Evolutionary conservation across 805 yeast genomes (phyloP), one percentile per base, ranked within the genome.

Genomic region (Candida nitratophila): DNA sequence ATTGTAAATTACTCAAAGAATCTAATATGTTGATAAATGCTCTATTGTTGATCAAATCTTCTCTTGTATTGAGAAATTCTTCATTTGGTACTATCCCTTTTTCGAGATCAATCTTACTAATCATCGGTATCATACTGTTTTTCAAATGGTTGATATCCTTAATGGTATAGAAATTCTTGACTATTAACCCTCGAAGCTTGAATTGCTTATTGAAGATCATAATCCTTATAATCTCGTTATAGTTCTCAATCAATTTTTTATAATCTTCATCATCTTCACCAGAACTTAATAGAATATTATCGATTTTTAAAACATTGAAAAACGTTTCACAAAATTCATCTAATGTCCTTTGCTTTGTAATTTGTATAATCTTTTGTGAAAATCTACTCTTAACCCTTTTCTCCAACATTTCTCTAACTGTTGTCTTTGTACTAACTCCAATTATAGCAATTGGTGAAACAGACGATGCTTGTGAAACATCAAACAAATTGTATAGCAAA

Each of bases 311-410:
- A 9, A 33, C 11, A 14, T 6, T 40, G 20, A 45, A 55, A 14
- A 79, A 77, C 17, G 77, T 66, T 1, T 60, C 54, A 61, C 76
- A 65, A 51, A 83, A 86, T 14, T 68, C 73, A 1, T 72, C 77
- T 2, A 78, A 52, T 2, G 66, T 60, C 1, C 52, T 50, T 0
- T 81, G 69, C 41, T 79, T 79, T 22, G 76, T 75, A 32, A 88
- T 68, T 16, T 73, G 72, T 21, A 89, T 71, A 2, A 84, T 63
- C 41, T 95, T 67, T 57, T 91, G 96, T 16, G 93, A 81, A 60
- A 90, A 93, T 50, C 99, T 68, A 45, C 95, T 83, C 51, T 88
- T 75, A 1, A 93, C 98, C 54, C 99, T 73, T 57, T 91, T 93
- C 57, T 93, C 99, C 39, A 93, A 67, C 53, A 79, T 70, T 53